Percentiles rank a stretch among this genome's conserved stretches.
Evolutionary conservation across 768 basidiomycete species (phyloP).

Genomic region (Amanita molliuscula): DNA sequence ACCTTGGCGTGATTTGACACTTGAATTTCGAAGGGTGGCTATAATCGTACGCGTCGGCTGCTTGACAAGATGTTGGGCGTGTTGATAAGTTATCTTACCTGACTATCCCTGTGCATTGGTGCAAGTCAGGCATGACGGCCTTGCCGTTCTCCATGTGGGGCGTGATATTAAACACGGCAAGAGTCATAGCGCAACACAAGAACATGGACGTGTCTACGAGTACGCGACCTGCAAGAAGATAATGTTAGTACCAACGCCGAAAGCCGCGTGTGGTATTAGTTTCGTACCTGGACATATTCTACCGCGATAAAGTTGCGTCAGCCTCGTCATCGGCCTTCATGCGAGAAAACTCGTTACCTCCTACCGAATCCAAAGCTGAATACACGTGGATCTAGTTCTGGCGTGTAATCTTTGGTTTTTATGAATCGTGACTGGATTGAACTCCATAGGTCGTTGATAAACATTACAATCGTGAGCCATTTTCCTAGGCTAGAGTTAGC

Average conservation of each 20-base stretch:
- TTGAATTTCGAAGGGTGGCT: slow-evolving; percentile 18
- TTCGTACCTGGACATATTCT: slow-evolving; percentile 26
- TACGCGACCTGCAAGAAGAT: not conserved
- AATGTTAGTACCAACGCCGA: not conserved
- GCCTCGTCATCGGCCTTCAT: not conserved
- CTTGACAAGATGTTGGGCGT: too few relatives aligned
- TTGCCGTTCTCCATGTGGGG: slow-evolving; percentile 16
- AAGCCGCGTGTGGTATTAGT: not conserved
- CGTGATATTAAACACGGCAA: slow-evolving; percentile 30
- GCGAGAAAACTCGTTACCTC: slow-evolving; percentile 18
- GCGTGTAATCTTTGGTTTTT: slow-evolving; percentile 20
- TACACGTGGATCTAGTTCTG: slow-evolving; percentile 31
- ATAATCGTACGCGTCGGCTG: not conserved
- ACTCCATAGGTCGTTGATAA: slow-evolving; percentile 33
- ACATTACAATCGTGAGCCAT: slow-evolving; percentile 32
- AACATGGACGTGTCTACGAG: slow-evolving; percentile 35
- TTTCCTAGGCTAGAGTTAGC: slow-evolving; percentile 14
- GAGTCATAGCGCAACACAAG: slow-evolving; percentile 27
- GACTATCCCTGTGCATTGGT: slow-evolving; percentile 34
- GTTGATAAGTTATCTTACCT: slow-evolving; percentile 19
- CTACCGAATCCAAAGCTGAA: slow-evolving; percentile 47
- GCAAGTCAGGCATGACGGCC: slow-evolving; percentile 23
- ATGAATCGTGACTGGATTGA: slow-evolving; percentile 41
- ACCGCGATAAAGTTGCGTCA: not conserved
- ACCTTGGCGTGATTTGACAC: slow-evolving; percentile 10